Evolutionary conservation across 192 early-diverging fungal species (phyloP).

Genomic region (Glomus cerebriforme): DNA sequence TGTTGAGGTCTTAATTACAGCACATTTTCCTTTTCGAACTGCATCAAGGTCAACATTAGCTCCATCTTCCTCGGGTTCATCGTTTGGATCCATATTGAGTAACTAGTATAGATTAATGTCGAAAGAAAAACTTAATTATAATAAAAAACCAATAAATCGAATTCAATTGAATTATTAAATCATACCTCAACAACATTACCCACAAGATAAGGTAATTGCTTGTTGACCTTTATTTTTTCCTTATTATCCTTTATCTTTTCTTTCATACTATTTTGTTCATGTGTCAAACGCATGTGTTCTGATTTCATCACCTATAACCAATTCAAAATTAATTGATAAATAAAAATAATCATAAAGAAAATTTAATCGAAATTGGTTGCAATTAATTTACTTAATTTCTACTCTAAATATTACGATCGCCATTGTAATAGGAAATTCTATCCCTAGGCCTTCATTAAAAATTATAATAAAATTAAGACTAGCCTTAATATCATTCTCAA

Average conservation of each 20-base stretch:
- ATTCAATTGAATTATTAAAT: not conserved
- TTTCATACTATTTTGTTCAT: slow-evolving; percentile 87
- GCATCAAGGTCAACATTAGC: slow-evolving; percentile 92
- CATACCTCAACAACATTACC: slow-evolving; percentile 93
- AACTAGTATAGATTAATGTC: slow-evolving; percentile 54
- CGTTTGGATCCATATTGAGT: slow-evolving; percentile 88
- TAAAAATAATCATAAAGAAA: too few species aligned
- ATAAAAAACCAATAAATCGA: slow-evolving; percentile 32
- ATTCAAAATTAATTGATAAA: not conserved
- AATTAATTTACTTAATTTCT: not conserved
- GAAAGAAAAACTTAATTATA: not conserved
- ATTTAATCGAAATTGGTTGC: too few species aligned
- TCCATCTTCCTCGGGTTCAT: slow-evolving; percentile 92
- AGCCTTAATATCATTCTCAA: slow-evolving; percentile 98
- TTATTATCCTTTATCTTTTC: slow-evolving; percentile 96
- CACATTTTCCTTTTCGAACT: slow-evolving; percentile 93
- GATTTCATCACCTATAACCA: slow-evolving; percentile 77
- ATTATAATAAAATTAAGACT: not conserved
- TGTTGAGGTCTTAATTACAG: slow-evolving; percentile 94
- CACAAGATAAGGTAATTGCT: slow-evolving; percentile 96
- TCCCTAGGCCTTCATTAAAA: not conserved
- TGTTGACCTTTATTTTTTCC: slow-evolving; percentile 98
- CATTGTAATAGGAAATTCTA: too few species aligned
- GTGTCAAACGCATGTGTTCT: slow-evolving; percentile 83
- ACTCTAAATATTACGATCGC: too few species aligned